Percentiles rank a stretch among this genome's conserved stretches.
Conservation (phyloP, 768 basidiomycete genomes). For the Boletus tomentosulus region DNA sequence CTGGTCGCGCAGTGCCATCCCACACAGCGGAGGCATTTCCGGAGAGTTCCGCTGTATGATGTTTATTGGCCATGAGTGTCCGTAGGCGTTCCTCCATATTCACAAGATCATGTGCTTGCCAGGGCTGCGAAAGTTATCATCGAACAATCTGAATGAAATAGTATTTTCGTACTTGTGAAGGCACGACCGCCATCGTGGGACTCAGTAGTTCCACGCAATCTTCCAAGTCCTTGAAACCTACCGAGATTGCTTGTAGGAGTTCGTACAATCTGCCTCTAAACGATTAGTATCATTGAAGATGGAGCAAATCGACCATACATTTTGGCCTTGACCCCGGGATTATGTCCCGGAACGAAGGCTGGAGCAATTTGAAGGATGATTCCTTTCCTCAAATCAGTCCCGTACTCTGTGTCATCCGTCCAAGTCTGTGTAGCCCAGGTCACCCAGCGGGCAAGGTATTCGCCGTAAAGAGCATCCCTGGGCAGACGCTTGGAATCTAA, state of each 20-base stretch:
- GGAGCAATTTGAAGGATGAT: constrained; percentile 44
- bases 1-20: not conserved
- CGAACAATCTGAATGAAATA: not conserved
- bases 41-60: not conserved
- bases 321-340: constrained; percentile 22
- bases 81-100: constrained; percentile 55
- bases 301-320: constrained; percentile 30
- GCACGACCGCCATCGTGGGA: not conserved
- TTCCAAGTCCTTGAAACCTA: constrained; percentile 18
- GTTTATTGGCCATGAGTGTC: constrained; percentile 28
- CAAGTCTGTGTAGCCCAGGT: constrained; percentile 53
- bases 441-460: constrained; percentile 67
- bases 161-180: constrained; percentile 15
- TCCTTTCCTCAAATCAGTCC: constrained; percentile 43
- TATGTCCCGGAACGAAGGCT: constrained; percentile 39
- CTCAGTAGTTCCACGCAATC: constrained; percentile 17
- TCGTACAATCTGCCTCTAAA: constrained; percentile 16
- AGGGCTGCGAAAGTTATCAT: constrained; percentile 35
- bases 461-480: constrained; percentile 44
- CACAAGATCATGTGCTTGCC: constrained; percentile 47
- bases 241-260: constrained; percentile 18
- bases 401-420: constrained; percentile 30
- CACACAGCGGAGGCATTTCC: not conserved
- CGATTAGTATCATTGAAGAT: constrained; percentile 5
- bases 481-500: constrained; percentile 16